Conservation (phyloP, 805 yeast genomes). For the Pichia pseudocactophila region DNA sequence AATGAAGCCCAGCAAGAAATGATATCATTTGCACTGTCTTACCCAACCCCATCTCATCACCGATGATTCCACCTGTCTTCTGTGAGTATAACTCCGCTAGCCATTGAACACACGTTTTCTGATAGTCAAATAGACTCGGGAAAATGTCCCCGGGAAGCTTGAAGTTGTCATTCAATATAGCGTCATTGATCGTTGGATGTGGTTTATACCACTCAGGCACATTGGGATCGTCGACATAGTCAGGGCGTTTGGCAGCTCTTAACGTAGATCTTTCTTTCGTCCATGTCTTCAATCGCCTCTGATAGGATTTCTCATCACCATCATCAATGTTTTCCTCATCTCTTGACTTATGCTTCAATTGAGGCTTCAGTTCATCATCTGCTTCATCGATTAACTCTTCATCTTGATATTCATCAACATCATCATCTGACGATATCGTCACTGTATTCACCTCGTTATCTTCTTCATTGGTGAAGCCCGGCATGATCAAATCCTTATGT, state of each 20-base stretch:
- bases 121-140: slow-evolving; percentile 82
- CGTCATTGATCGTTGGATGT: slow-evolving; percentile 72
- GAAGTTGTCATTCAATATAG: slow-evolving; percentile 59
- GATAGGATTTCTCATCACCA: slow-evolving; percentile 66
- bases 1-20: slow-evolving; percentile 83
- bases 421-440: slow-evolving; percentile 3
- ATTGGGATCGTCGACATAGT: slow-evolving; percentile 20
- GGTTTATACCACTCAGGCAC: slow-evolving; percentile 61
- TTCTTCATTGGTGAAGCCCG: slow-evolving; percentile 33
- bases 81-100: slow-evolving; percentile 88
- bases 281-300: slow-evolving; percentile 57
- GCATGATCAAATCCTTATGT: slow-evolving; percentile 40
- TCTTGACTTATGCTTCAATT: too few species aligned
- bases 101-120: slow-evolving; percentile 96
- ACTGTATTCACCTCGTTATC: slow-evolving; percentile 5
- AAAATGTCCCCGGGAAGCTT: slow-evolving; percentile 86
- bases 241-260: slow-evolving; percentile 27
- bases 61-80: slow-evolving; percentile 88
- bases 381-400: slow-evolving; percentile 5
- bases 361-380: neutral
- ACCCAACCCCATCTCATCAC: slow-evolving; percentile 98
- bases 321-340: slow-evolving; percentile 54
- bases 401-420: slow-evolving; percentile 9
- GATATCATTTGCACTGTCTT: slow-evolving; percentile 91
- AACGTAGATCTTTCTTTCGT: slow-evolving; percentile 37